Percentiles rank a stretch among this genome's conserved stretches.
phyloP scores from a whole-genome alignment of 2,329 filamentous ascomycete genomes.

The Aspergillus intermedius region DNA sequence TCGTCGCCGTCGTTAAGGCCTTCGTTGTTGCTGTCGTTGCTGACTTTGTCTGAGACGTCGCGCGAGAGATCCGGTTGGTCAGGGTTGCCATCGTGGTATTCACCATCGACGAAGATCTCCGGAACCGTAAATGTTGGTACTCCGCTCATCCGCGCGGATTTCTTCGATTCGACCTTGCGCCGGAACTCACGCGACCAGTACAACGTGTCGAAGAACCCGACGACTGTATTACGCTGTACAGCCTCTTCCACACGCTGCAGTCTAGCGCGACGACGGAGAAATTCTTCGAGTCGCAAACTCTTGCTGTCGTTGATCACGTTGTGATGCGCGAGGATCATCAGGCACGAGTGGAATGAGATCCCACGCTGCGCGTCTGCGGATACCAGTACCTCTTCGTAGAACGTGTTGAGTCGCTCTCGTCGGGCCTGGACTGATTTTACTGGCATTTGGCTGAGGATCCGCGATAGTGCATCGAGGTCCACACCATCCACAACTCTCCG shows the following conservation, averaged over 20 bases:
- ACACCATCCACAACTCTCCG: constrained; percentile 49
- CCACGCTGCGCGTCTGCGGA: constrained; percentile 83
- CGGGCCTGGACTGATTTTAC: constrained; percentile 66
- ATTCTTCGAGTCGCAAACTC: constrained; percentile 89
- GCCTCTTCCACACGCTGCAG: constrained; percentile 93
- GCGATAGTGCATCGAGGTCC: constrained; percentile 69
- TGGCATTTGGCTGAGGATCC: constrained; percentile 66
- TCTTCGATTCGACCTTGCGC: constrained; percentile 64
- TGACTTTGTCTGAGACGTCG: constrained; percentile 6
- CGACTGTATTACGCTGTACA: constrained; percentile 79
- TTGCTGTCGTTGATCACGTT: constrained; percentile 98
- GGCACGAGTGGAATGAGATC: constrained; percentile 82
- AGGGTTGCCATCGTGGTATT: constrained; percentile 45
- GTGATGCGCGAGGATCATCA: constrained; percentile 96
- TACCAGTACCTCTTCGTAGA: constrained; percentile 93
- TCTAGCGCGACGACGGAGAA: constrained; percentile 78
- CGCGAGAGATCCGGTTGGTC: constrained; percentile 9
- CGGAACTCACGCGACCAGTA: constrained; percentile 82
- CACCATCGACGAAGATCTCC: constrained; percentile 80
- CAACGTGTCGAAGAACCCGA: constrained; percentile 91
- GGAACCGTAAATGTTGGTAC: constrained; percentile 78
- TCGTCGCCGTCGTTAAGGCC: constrained; percentile 3
- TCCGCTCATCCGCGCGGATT: constrained; percentile 66
- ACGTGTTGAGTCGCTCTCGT: constrained; percentile 78
- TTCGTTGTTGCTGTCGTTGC: neutral